Evolutionary conservation across 2,329 filamentous ascomycete genomes (phyloP), one percentile per base, ranked within the genome.

Genomic region (Cercospora beticola): DNA sequence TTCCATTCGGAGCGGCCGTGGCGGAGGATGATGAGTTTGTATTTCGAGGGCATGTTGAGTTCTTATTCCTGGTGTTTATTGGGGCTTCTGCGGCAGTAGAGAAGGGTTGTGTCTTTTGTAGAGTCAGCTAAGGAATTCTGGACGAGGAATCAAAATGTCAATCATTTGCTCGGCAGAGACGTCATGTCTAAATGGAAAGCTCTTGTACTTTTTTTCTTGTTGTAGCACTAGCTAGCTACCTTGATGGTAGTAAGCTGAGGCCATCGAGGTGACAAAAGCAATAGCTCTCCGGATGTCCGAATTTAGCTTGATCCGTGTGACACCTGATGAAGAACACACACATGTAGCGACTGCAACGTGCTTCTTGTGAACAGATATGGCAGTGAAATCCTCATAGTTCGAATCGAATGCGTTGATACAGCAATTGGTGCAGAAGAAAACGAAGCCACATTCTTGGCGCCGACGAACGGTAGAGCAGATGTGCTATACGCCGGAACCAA

Each of bases 21-120:
- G 31, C 69, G 69, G 61, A 71, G 66, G 67, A 71, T 68, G 30
- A 71, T 64, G 56, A 71, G 67, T 52, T 65, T 66, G 69, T 71
- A 2, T 21, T 31, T 58, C 4, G 40, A 18, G 1, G 57, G 64
- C 64, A 66, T 66, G 9, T 0, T 26, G 12, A 2, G 12, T 28
- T 28, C 14, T 14, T 1, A n/a, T 16, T 40, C 7, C 14, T 36
- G 12, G 18, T 54, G 18, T 10, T 10, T 49, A 4, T 18, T 23
- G n/a, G 16, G 4, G n/a, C 16, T 2, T 49, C 18, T 12, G 7
- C 9, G 16, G 3, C 6, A 23, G 10, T 4, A 5, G 4, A 6
- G 4, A 12, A 52, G 9, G 8, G 49, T 5, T 54, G 49, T 7
- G 49, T 14, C 10, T 23, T 26, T 8, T 54, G 23, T 16, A 23